These are phyloP conservation scores for Ascochyta viciae-villosae DNA, from an alignment of 2,329 filamentous ascomycete species.

Conservation along the genomic window DNA sequence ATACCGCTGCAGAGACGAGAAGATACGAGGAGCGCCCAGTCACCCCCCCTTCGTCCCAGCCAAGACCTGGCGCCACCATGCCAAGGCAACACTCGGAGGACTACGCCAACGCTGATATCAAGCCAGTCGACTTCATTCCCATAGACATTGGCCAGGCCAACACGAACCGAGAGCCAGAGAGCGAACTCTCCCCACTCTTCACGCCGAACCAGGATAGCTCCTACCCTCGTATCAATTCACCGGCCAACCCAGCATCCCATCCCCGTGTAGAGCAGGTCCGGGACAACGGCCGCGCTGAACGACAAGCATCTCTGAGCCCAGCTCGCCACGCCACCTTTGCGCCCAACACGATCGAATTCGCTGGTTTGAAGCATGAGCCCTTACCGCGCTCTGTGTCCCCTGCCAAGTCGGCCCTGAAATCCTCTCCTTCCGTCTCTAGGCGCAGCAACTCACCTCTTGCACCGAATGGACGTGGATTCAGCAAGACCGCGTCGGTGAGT, in stretches of 20 bases:
- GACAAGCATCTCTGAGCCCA: slow-evolving; percentile 63
- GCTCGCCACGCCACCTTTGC: slow-evolving; percentile 73
- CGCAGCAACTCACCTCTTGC: slow-evolving; percentile 54
- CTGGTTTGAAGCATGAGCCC: slow-evolving; percentile 69
- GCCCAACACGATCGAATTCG: slow-evolving; percentile 59
- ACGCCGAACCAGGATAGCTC: slow-evolving; percentile 36
- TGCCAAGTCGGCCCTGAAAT: slow-evolving; percentile 78
- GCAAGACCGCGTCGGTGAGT: slow-evolving; percentile 54
- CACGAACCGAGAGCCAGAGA: slow-evolving; percentile 26
- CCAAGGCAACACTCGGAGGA: slow-evolving; percentile 50
- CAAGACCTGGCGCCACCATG: slow-evolving; percentile 7
- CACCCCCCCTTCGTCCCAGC: slow-evolving; percentile 10
- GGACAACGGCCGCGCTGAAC: slow-evolving; percentile 31
- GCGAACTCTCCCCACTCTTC: slow-evolving; percentile 26
- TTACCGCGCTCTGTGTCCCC: slow-evolving; percentile 75
- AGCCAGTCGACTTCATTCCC: slow-evolving; percentile 12
- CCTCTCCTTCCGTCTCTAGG: slow-evolving; percentile 62
- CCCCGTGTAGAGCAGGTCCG: slow-evolving; percentile 17
- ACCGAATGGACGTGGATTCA: slow-evolving; percentile 58
- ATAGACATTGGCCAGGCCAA: slow-evolving; percentile 32
- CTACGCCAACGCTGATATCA: slow-evolving; percentile 51
- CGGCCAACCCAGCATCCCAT: slow-evolving; percentile 17
- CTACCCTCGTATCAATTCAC: slow-evolving; percentile 31
- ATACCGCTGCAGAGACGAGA: slow-evolving; percentile 3
- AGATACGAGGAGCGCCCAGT: slow-evolving; percentile 17